A percentile compares a stretch with the other conserved stretches of the same genome.
These are phyloP conservation scores for Scheffersomyces illinoinensis DNA, from an alignment of 1,139 yeast species.

Conservation along the genomic window DNA sequence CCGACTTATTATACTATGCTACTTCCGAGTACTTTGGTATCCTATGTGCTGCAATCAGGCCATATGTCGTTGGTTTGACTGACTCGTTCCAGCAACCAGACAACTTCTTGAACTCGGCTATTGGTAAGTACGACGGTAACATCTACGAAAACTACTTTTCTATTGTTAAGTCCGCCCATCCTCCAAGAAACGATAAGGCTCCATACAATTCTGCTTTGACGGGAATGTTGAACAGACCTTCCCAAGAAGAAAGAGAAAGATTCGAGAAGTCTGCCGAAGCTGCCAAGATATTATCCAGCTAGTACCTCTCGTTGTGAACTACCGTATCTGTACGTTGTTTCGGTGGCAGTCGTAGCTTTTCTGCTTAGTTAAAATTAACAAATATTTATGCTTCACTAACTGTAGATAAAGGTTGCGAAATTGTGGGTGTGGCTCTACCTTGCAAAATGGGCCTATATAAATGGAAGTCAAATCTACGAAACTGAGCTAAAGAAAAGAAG, in stretches of 20 bases:
- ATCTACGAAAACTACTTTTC: conserved; percentile 48
- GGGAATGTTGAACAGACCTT: conserved; percentile 39
- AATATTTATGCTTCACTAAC: not conserved
- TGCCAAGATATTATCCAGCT: conserved; percentile 34
- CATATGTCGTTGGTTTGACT: conserved; percentile 45
- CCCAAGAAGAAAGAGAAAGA: conserved; percentile 42
- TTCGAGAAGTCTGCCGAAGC: conserved; percentile 32
- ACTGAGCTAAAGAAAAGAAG: too few species aligned
- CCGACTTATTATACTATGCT: conserved; percentile 35
- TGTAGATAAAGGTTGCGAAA: not conserved
- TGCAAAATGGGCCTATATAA: not conserved
- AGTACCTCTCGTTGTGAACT: not conserved
- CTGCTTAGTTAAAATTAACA: not conserved
- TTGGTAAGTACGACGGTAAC: conserved; percentile 48
- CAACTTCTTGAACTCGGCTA: conserved; percentile 43
- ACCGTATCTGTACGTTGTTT: not conserved
- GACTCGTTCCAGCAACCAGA: conserved; percentile 52
- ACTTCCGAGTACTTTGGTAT: conserved; percentile 34
- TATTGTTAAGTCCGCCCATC: conserved; percentile 37
- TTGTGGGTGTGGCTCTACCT: not conserved
- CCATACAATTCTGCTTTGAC: conserved; percentile 39
- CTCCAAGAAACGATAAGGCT: conserved; percentile 38
- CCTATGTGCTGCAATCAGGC: conserved; percentile 41
- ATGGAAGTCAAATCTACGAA: not conserved
- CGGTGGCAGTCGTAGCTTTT: not conserved